Base-by-base conservation (phyloP, 305 asterid species). In the Plantago lanceolata region DNA sequence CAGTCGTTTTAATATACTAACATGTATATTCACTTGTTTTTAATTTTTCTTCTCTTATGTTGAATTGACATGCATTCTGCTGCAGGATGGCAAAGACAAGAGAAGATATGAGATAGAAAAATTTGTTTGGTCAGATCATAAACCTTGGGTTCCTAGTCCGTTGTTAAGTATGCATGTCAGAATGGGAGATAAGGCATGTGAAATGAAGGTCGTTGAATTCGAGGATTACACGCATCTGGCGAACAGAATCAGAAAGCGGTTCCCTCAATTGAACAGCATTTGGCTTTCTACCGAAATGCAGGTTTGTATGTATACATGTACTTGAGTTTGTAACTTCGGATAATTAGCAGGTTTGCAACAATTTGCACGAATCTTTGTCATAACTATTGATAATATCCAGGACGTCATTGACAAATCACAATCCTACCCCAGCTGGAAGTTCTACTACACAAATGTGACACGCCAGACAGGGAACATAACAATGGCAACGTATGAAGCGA, bases 271-370 rank as follows among this genome's bases (percentile, higher is more conserved):
- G 19, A 80, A 82, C 51, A 76, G 59, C 65, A 76, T 85, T 56
- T 92, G 98, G 98, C 94, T 92, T 62, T 92, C 98, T 57, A 87
- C 99, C 49, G 97, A 93, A 80, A 93, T 93, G 97, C 96, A 89
- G 98, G 98, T 73, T 50, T 57, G 43, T 3, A 35, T 54, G 0
- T 55, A 55, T 55, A 33, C 20, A 13, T 55, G 43, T 6, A 35
- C 28, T 8, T 8, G 13, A 1, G 43, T 35, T 35, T 7, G 8
- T 35, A 3, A 31, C 8, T 31, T 31, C 37, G 5, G 37, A 31
- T 31, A 31, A n/a, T 24, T 8, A 33, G 8, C 1, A 6, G 11
- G 11, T 12, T 35, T 0, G 43, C 11, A 29, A 52, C 29, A 53
- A 11, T 20, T 11, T 13, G 11, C 58, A 9, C 19, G 28, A 6